These are phyloP conservation scores for Lupinus albus DNA, from an alignment of 306 rosid genomes.

Conservation along the genomic window DNA sequence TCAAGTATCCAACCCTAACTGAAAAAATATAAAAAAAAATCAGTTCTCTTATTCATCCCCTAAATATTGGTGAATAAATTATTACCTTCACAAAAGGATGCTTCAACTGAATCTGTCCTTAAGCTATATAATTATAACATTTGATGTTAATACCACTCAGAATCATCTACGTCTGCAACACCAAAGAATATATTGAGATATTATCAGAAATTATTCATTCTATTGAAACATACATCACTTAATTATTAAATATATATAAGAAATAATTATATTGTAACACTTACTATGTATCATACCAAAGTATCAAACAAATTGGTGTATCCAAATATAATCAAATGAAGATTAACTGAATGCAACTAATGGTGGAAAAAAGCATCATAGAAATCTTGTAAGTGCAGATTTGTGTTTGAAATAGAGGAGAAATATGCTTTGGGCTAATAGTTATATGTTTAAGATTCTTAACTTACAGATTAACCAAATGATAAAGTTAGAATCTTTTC, in stretches of 20 bases:
- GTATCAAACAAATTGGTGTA: neutral
- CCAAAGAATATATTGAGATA: neutral
- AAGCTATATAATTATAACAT: neutral
- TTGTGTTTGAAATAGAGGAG: neutral
- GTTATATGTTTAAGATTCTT: conserved; percentile 1
- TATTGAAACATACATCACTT: neutral
- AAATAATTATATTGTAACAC: neutral
- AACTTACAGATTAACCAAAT: neutral
- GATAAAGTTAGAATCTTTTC: neutral
- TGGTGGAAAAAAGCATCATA: neutral
- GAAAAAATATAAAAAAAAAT: neutral
- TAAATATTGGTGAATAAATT: neutral
- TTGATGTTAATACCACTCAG: neutral
- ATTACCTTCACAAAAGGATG: conserved; percentile 10
- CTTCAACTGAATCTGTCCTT: neutral
- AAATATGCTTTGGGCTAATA: neutral
- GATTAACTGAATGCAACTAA: neutral
- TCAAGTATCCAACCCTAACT: neutral
- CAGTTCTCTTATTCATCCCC: neutral
- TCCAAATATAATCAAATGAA: conserved; percentile 21
- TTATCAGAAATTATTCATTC: neutral
- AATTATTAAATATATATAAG: neutral
- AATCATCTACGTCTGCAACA: neutral
- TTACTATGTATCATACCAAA: neutral
- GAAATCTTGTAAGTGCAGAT: neutral